Evolutionary conservation across 2,329 filamentous ascomycete species (phyloP).

Genomic region (Aspergillus fijiensis): DNA sequence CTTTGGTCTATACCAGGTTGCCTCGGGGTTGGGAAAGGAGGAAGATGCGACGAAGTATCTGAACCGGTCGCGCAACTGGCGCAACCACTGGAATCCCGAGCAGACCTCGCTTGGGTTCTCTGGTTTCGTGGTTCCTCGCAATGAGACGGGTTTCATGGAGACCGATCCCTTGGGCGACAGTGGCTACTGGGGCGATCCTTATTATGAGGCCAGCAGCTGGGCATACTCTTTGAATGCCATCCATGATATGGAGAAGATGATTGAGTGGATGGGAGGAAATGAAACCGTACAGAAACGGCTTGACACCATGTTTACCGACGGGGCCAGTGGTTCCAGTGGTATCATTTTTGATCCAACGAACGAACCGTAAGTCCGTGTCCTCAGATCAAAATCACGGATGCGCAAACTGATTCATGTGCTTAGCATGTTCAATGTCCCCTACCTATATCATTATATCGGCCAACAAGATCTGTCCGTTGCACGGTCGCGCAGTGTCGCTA

Average conservation of each 20-base stretch:
- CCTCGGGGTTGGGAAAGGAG: conserved; percentile 54
- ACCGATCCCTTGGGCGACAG: conserved; percentile 55
- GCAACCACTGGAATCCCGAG: conserved; percentile 67
- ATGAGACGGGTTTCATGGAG: conserved; percentile 50
- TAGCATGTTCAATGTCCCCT: conserved; percentile 62
- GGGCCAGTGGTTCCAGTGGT: conserved; percentile 36
- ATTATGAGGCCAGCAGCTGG: conserved; percentile 63
- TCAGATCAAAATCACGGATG: background rate
- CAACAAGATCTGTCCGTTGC: conserved; percentile 62
- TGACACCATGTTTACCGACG: conserved; percentile 56
- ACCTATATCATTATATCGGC: conserved; percentile 67
- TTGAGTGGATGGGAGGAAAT: conserved; percentile 57
- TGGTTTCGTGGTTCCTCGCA: conserved; percentile 67
- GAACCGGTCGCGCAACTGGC: conserved; percentile 65
- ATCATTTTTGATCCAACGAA: conserved; percentile 68
- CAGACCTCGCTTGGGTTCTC: conserved; percentile 59
- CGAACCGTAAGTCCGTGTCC: conserved; percentile 53
- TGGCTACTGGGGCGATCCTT: conserved; percentile 63
- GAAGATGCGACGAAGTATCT: conserved; percentile 60
- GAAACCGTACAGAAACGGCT: conserved; percentile 45
- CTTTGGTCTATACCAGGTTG: conserved; percentile 66
- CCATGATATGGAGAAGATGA: conserved; percentile 60
- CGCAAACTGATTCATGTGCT: background rate
- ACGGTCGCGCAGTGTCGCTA: conserved; percentile 59
- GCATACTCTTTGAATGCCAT: conserved; percentile 69